Percentiles rank a stretch among this genome's conserved stretches.
Evolutionary conservation across 2,329 filamentous ascomycete species (phyloP).

Genomic region (Emergomyces pasteurianus): DNA sequence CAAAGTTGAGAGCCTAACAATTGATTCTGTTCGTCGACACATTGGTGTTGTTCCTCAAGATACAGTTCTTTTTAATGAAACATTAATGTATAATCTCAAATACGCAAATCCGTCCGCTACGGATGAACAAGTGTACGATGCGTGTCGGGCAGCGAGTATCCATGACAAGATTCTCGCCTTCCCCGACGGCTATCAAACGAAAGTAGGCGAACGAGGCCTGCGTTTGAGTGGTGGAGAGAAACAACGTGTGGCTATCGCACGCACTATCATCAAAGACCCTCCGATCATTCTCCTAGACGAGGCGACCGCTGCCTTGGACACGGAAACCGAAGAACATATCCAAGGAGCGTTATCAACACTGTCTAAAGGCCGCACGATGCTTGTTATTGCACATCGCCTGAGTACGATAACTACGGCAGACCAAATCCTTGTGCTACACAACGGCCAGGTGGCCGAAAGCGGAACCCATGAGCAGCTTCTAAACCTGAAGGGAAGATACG

Average conservation of each 20-base stretch:
- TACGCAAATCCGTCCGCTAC: conserved; percentile 75
- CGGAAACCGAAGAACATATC: conserved; percentile 86
- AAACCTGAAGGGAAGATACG: conserved; percentile 58
- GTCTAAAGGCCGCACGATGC: conserved; percentile 74
- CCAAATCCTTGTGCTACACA: conserved; percentile 67
- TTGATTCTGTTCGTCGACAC: conserved; percentile 79
- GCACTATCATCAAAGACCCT: conserved; percentile 84
- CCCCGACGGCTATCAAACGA: conserved; percentile 77
- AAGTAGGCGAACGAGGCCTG: conserved; percentile 80
- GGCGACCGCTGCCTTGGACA: conserved; percentile 77
- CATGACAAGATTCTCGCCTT: conserved; percentile 86
- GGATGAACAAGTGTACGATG: conserved; percentile 68
- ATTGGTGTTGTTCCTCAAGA: conserved; percentile 97
- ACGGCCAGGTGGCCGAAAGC: conserved; percentile 63
- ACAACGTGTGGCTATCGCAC: conserved; percentile 84
- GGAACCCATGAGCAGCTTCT: conserved; percentile 72
- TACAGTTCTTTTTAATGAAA: conserved; percentile 88
- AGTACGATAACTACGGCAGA: conserved; percentile 79
- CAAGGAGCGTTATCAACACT: conserved; percentile 74
- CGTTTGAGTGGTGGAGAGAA: conserved; percentile 85
- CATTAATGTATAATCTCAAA: conserved; percentile 85
- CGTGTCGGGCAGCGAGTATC: conserved; percentile 77
- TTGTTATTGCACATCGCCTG: conserved; percentile 86
- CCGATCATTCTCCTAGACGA: conserved; percentile 89
- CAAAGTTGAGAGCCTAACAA: conserved; percentile 75